Conservation (phyloP, 177 flowering plant species). For the Tripterygium wilfordii region DNA sequence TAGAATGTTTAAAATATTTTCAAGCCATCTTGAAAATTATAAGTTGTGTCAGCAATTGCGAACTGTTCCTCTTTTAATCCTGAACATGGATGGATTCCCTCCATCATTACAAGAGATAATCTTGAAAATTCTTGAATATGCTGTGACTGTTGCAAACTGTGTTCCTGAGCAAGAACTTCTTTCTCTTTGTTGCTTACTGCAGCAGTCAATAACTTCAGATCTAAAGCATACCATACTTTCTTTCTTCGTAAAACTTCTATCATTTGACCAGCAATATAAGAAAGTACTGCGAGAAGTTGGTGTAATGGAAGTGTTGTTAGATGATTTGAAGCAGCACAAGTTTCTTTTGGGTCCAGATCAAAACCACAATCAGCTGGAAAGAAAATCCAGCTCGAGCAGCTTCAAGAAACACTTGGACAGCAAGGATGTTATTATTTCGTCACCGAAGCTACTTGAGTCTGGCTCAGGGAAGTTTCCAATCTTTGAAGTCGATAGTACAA, state of each 20-base stretch:
- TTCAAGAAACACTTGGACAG: constrained; percentile 81
- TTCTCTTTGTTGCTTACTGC: constrained; percentile 91
- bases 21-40: constrained; percentile 95
- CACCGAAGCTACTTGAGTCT: constrained; percentile 73
- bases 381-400: constrained; percentile 63
- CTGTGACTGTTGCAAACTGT: constrained; percentile 96
- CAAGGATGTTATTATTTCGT: constrained; percentile 77
- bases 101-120: constrained; percentile 81
- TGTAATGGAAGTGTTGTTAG: constrained; percentile 83
- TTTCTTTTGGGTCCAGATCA: constrained; percentile 68
- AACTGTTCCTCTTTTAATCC: constrained; percentile 89
- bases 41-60: constrained; percentile 86
- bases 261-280: constrained; percentile 98
- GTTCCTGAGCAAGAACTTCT: constrained; percentile 98
- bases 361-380: constrained; percentile 34
- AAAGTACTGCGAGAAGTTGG: constrained; percentile 97
- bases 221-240: constrained; percentile 83
- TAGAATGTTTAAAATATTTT: constrained; percentile 94
- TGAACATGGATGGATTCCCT: constrained; percentile 91
- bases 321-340: constrained; percentile 88
- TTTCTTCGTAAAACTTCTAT: constrained; percentile 88
- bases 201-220: constrained; percentile 86
- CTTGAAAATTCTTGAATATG: constrained; percentile 96
- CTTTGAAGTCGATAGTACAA: constrained; percentile 76
- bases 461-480: constrained; percentile 75